A percentile compares a stretch with the other conserved stretches of the same genome.
Conservation (phyloP, 2,329 filamentous ascomycete genomes). For the Verticillium nubilum region DNA sequence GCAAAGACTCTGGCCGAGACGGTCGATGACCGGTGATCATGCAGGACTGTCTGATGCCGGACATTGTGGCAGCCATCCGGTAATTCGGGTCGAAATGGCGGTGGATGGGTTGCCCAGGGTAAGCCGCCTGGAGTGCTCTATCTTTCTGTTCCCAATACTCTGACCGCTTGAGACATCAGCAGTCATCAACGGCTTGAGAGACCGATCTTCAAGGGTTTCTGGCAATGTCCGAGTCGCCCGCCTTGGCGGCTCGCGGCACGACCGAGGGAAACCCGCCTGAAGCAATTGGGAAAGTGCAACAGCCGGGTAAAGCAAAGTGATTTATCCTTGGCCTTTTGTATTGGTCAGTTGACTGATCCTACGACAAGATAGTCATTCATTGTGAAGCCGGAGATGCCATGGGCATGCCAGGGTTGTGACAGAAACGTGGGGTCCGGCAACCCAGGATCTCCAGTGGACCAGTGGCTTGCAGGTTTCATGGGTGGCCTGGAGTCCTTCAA, state of each 20-base stretch:
- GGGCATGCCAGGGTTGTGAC: background rate
- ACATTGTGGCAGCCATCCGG: background rate
- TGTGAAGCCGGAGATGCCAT: background rate
- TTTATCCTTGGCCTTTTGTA: background rate
- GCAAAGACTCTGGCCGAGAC: background rate
- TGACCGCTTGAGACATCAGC: background rate
- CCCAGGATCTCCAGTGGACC: background rate
- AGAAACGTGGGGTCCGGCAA: background rate
- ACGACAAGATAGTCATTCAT: background rate
- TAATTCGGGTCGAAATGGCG: background rate
- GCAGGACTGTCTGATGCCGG: background rate
- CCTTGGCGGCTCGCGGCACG: background rate
- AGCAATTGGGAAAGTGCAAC: background rate
- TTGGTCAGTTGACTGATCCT: background rate
- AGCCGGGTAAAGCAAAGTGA: background rate
- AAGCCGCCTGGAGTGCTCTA: background rate
- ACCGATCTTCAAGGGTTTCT: background rate
- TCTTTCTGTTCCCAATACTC: background rate
- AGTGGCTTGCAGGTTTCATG: background rate
- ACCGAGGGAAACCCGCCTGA: background rate
- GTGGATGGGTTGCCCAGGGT: background rate
- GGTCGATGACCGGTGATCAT: background rate
- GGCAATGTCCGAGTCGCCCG: background rate
- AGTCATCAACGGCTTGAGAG: background rate
- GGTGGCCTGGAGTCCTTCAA: background rate